Percentiles rank a stretch among this genome's conserved stretches.
These are phyloP conservation scores for Emmonsia crescens DNA, from an alignment of 2,329 filamentous ascomycete genomes.

Conservation along the genomic window DNA sequence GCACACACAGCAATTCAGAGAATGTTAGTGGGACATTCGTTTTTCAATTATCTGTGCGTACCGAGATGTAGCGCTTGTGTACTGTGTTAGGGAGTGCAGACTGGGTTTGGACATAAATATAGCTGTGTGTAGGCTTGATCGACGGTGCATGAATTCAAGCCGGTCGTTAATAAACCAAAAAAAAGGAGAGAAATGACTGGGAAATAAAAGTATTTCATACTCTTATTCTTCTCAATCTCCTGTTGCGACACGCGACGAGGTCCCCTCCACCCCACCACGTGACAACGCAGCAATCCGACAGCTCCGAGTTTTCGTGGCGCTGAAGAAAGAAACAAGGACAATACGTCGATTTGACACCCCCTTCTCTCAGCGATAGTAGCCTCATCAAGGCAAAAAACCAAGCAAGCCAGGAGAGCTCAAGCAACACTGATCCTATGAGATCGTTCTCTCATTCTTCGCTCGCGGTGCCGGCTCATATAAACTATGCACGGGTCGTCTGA, in stretches of 20 bases:
- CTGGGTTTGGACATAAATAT: too few relatives aligned
- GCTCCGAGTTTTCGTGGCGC: background rate
- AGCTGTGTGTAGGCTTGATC: too few relatives aligned
- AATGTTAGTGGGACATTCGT: too few relatives aligned
- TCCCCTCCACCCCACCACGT: background rate
- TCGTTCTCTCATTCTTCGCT: slow-evolving; percentile 28
- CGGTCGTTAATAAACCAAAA: too few relatives aligned
- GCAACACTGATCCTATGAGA: slow-evolving; percentile 25
- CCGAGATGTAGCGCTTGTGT: too few relatives aligned
- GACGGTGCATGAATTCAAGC: too few relatives aligned
- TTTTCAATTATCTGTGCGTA: too few relatives aligned
- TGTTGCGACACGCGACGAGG: too few relatives aligned
- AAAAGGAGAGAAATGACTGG: background rate
- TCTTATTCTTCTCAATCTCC: background rate
- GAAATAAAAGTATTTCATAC: background rate
- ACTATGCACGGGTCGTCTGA: slow-evolving; percentile 31
- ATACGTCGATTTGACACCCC: background rate
- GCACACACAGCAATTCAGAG: too few relatives aligned
- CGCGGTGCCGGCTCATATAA: slow-evolving; percentile 29
- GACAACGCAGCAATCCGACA: background rate
- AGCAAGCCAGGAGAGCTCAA: background rate
- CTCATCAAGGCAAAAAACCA: background rate
- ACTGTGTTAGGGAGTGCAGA: too few relatives aligned
- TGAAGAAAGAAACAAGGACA: background rate
- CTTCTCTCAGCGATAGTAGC: background rate